Evolutionary conservation across 2,329 filamentous ascomycete species (phyloP), one percentile per base, ranked within the genome.

Genomic region (Ophiosphaerella korrae): DNA sequence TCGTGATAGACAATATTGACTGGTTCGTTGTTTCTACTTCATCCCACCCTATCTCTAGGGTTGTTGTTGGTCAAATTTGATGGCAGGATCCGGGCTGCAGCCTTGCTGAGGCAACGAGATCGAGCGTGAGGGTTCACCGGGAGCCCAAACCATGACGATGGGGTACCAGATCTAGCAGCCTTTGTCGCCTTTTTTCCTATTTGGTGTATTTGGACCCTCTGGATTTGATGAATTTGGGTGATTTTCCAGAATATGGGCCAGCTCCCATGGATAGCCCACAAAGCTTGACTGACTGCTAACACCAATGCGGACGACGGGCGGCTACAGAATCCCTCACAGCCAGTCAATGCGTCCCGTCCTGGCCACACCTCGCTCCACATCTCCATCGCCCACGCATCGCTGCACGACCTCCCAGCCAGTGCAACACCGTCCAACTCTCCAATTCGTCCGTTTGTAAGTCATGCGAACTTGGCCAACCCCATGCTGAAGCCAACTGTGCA

Each of bases 391-490:
- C 62, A 60, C 67, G 66, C 68, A 57, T 66, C 34, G 44, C 62
- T 72, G 67, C 67, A 63, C 48, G 62, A 57, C 58, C 52, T 52
- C 38, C 42, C 48, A 56, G 45, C 53, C 46, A 50, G 54, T 61
- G 47, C 53, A 51, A 57, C 53, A 49, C 43, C 24, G 43, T 43
- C 45, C 48, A 42, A 35, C 47, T 36, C 44, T 61, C 60, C 46
- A 55, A 72, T 73, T 73, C 64, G 70, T 57, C 57, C 51, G 48
- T 31, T 31, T n/a, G 7, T 29, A 46, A 62, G 57, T 71, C 66
- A 71, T 73, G 71, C 71, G 70, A 73, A 71, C 70, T 48, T 53
- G 64, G 54, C 52, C 54, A 53, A 55, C 57, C 57, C 52, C 58
- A 55, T 56, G 46, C n/a, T 50, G 47, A 49, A 42, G 42, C 37